These are phyloP conservation scores for Rhodotorula mucilaginosa DNA, from an alignment of 1,284 basidiomycete genomes.

Conservation along the genomic window DNA sequence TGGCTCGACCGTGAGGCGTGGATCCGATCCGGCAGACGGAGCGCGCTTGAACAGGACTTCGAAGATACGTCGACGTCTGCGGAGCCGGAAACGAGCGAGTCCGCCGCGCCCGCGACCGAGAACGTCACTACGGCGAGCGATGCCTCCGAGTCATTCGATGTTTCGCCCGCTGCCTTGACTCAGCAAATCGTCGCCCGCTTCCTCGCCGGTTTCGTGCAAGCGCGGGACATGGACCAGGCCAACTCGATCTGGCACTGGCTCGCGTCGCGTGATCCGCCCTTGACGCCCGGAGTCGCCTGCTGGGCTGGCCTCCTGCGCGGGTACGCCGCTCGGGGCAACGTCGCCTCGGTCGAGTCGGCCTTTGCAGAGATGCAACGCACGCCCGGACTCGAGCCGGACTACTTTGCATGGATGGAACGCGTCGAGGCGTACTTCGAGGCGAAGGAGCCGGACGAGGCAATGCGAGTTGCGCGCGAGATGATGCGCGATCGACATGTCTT, in stretches of 20 bases:
- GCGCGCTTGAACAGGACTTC: neutral
- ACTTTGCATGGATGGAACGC: conserved; percentile 29
- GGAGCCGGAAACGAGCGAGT: neutral
- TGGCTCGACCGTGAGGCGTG: conserved; percentile 26
- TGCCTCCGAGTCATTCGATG: neutral
- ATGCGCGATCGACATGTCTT: conserved; percentile 11
- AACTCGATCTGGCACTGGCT: conserved; percentile 35
- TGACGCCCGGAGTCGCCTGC: conserved; percentile 28
- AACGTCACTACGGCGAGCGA: neutral
- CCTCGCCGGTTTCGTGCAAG: conserved; percentile 30
- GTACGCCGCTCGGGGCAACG: conserved; percentile 29
- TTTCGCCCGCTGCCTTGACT: conserved; percentile 11
- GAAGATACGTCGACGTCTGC: neutral
- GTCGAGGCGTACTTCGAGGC: conserved; percentile 27
- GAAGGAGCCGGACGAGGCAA: conserved; percentile 26
- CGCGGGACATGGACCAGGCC: conserved; percentile 22
- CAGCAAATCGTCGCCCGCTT: conserved; percentile 32
- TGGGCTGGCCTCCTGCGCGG: conserved; percentile 34
- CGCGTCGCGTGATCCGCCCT: conserved; percentile 7
- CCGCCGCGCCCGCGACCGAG: too few species aligned
- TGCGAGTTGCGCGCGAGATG: conserved; percentile 20
- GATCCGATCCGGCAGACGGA: conserved; percentile 4
- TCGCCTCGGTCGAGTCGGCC: conserved; percentile 24
- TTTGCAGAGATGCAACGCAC: conserved; percentile 20
- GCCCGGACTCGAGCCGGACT: conserved; percentile 22